These are phyloP conservation scores for Hymenoscyphus infarciens DNA, from an alignment of 2,329 filamentous ascomycete species.

Conservation along the genomic window DNA sequence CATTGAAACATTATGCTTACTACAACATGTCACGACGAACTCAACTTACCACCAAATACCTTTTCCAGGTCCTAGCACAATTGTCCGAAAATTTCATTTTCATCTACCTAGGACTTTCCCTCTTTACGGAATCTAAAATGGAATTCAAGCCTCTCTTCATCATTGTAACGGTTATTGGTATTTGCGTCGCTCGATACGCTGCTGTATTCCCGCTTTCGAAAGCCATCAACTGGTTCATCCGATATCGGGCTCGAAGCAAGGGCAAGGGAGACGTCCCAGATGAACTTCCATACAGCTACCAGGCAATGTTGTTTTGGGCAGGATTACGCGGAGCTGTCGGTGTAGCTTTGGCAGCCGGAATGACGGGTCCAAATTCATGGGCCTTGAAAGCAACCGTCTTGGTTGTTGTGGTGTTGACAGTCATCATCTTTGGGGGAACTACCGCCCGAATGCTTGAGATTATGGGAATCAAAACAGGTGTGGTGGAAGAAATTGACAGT, in stretches of 20 bases:
- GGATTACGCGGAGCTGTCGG: conserved; percentile 93
- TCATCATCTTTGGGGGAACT: conserved; percentile 98
- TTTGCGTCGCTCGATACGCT: conserved; percentile 87
- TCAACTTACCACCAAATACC: conserved; percentile 95
- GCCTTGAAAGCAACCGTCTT: conserved; percentile 92
- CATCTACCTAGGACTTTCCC: conserved; percentile 91
- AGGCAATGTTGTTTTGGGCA: conserved; percentile 99
- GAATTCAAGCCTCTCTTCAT: conserved; percentile 95
- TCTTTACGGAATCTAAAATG: conserved; percentile 86
- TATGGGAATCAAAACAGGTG: conserved; percentile 89
- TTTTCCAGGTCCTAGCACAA: conserved; percentile 92
- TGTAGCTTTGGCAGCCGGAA: conserved; percentile 85
- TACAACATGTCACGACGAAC: conserved; percentile 99
- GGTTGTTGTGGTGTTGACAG: conserved; percentile 93
- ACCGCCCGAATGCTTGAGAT: conserved; percentile 98
- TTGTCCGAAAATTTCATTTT: conserved; percentile 99
- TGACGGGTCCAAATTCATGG: conserved; percentile 76
- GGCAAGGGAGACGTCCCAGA: conserved; percentile 70
- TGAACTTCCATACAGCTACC: conserved; percentile 90
- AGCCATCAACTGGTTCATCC: conserved; percentile 88
- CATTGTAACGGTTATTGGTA: conserved; percentile 84
- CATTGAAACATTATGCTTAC: conserved; percentile 97
- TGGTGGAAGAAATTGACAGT: conserved; percentile 94
- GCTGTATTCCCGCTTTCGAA: conserved; percentile 91
- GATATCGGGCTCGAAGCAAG: conserved; percentile 74